Percentiles rank a stretch among this genome's conserved stretches.
Evolutionary conservation across 2,329 filamentous ascomycete genomes (phyloP).

Genomic region (Capronia coronata): DNA sequence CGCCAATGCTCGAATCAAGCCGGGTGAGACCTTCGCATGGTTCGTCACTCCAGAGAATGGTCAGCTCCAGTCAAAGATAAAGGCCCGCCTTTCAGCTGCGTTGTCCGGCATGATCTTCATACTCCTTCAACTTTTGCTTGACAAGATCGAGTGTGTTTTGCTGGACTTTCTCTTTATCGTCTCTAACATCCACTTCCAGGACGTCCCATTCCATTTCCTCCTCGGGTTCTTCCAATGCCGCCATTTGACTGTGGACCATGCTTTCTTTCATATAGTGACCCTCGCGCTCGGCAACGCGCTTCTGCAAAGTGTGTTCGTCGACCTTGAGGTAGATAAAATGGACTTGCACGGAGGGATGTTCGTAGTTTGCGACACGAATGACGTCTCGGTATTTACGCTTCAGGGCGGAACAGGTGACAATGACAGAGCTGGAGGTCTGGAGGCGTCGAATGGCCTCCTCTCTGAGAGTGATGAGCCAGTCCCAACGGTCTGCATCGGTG

Average conservation of each 20-base stretch:
- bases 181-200: conserved; percentile 58
- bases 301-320: conserved; percentile 64
- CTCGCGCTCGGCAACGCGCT: conserved; percentile 66
- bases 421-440: conserved; percentile 62
- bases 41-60: background rate
- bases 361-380: conserved; percentile 73
- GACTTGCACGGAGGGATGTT: conserved; percentile 63
- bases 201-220: conserved; percentile 64
- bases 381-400: conserved; percentile 97
- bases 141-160: conserved; percentile 54
- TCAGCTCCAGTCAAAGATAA: background rate
- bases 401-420: conserved; percentile 90
- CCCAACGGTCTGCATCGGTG: conserved; percentile 91
- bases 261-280: conserved; percentile 92
- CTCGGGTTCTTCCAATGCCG: conserved; percentile 73
- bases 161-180: conserved; percentile 52
- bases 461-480: conserved; percentile 80
- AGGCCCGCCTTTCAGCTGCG: background rate
- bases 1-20: conserved; percentile 14
- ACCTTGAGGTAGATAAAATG: conserved; percentile 92
- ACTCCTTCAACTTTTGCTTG: conserved; percentile 48
- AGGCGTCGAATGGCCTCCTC: conserved; percentile 49
- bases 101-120: conserved; percentile 24
- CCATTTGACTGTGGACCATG: conserved; percentile 92
- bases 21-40: background rate